Conservation (phyloP, 176 grass and related monocot genomes). For the Ananas comosus region DNA sequence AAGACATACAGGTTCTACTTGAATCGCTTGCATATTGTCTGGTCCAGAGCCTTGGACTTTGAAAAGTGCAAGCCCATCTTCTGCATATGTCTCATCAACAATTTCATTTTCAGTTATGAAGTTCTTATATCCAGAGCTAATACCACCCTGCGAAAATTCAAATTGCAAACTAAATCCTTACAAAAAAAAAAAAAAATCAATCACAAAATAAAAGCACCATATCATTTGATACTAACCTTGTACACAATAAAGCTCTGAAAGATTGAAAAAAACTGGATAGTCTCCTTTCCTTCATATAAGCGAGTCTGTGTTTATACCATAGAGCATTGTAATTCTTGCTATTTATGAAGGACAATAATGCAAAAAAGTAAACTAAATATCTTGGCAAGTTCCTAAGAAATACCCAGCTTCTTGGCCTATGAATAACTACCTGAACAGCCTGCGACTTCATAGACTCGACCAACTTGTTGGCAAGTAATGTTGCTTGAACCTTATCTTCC, state of each 20-base stretch:
- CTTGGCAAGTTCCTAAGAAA: neutral
- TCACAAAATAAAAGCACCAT: conserved; percentile 6
- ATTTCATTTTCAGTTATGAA: conserved; percentile 23
- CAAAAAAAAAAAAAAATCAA: neutral
- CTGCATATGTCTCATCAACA: conserved; percentile 31
- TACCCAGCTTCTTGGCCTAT: neutral
- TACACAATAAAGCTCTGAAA: conserved; percentile 72
- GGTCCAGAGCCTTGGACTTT: conserved; percentile 66
- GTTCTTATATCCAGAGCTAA: conserved; percentile 57
- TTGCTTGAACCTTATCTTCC: conserved; percentile 40
- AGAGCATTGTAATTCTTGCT: neutral
- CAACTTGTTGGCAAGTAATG: conserved; percentile 36
- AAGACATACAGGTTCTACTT: conserved; percentile 74
- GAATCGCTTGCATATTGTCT: conserved; percentile 66
- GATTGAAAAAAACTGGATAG: conserved; percentile 54
- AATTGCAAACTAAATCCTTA: too few relatives aligned
- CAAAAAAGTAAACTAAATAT: neutral
- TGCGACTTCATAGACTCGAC: conserved; percentile 49
- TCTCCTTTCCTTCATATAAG: conserved; percentile 60
- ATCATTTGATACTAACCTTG: conserved; percentile 47
- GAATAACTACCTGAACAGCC: conserved; percentile 33
- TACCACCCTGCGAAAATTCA: conserved; percentile 36
- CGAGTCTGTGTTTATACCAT: conserved; percentile 38
- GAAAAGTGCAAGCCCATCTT: conserved; percentile 52
- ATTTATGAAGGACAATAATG: neutral